Conservation (phyloP, 2,329 filamentous ascomycete species). For the Teratosphaeria gauchensis region DNA sequence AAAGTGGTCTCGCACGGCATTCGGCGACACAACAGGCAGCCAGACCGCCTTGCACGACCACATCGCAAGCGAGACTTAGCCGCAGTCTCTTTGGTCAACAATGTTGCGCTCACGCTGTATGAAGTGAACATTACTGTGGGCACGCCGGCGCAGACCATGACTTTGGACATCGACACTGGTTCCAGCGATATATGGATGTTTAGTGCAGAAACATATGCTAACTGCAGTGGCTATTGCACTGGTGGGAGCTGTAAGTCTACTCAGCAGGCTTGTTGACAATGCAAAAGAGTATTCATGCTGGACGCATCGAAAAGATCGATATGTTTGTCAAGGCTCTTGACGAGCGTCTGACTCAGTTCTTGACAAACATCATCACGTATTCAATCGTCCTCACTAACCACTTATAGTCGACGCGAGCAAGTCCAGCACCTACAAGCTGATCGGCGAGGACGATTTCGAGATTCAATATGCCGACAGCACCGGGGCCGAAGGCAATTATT, state of each 20-base stretch:
- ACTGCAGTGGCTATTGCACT: constrained; percentile 35
- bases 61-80: neutral
- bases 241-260: constrained; percentile 54
- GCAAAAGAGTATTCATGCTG: constrained; percentile 39
- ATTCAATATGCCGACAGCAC: constrained; percentile 81
- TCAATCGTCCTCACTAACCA: neutral
- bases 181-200: constrained; percentile 53
- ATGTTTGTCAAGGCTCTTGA: neutral
- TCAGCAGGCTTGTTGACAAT: constrained; percentile 8
- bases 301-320: constrained; percentile 50
- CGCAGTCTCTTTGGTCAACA: neutral
- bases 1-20: neutral
- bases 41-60: neutral
- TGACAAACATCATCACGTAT: neutral
- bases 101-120: constrained; percentile 39
- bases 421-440: constrained; percentile 67
- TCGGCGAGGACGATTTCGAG: constrained; percentile 58
- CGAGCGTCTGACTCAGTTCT: too few relatives aligned
- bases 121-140: constrained; percentile 49
- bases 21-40: neutral
- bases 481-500: constrained; percentile 69
- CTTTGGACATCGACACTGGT: constrained; percentile 52
- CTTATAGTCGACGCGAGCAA: constrained; percentile 41
- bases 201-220: neutral
- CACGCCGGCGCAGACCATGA: constrained; percentile 46